phyloP scores from a whole-genome alignment of 1,284 basidiomycete species.

The Tylopilus orsonianus region DNA sequence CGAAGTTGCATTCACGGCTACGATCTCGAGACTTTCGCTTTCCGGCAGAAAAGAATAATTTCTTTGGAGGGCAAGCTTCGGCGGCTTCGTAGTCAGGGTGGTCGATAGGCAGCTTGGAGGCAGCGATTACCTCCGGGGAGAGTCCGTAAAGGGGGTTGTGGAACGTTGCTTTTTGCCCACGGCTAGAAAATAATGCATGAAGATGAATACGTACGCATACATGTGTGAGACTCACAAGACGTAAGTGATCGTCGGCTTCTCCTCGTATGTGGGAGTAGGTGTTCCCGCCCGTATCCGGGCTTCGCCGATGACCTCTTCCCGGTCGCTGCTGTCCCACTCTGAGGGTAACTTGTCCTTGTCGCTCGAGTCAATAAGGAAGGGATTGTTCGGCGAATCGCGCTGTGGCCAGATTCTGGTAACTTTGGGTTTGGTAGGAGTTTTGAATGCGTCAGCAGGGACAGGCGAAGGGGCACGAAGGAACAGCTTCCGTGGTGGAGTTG shows the following conservation, averaged over 20 bases:
- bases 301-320: constrained; percentile 31
- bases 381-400: constrained; percentile 55
- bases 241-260: constrained; percentile 50
- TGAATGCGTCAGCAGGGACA: constrained; percentile 7
- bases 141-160: constrained; percentile 33
- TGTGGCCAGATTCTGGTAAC: constrained; percentile 32
- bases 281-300: constrained; percentile 26
- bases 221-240: constrained; percentile 43
- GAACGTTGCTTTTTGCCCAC: constrained; percentile 36
- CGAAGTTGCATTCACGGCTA: constrained; percentile 17
- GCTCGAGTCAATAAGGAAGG: constrained; percentile 41
- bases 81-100: constrained; percentile 33
- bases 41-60: constrained; percentile 18
- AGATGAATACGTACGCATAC: background rate
- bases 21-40: constrained; percentile 28
- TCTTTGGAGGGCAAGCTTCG: constrained; percentile 33
- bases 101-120: constrained; percentile 30
- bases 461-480: constrained; percentile 23
- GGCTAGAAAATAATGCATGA: constrained; percentile 20
- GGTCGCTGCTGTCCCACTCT: constrained; percentile 35
- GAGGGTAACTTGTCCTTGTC: constrained; percentile 15
- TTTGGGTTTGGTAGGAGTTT: constrained; percentile 24
- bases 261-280: constrained; percentile 35
- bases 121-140: constrained; percentile 27
- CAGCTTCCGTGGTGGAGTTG: constrained; percentile 28